Conservation (phyloP, 139 green algal genomes). For the Haematococcus sp. region DNA sequence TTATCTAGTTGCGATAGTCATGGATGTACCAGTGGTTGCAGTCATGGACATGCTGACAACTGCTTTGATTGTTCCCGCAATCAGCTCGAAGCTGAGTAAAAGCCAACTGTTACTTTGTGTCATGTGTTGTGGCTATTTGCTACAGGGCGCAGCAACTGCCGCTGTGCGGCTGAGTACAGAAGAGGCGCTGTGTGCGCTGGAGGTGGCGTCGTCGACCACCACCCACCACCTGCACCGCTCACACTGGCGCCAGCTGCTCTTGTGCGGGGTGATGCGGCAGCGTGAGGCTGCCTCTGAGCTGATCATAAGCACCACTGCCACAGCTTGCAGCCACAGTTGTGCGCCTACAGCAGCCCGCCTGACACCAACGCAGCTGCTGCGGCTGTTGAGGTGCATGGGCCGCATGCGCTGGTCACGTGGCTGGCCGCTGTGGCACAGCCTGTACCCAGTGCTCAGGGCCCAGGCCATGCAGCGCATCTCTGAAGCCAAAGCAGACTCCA, state of each 20-base stretch:
- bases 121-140: too few species aligned
- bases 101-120: too few species aligned
- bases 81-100: too few species aligned
- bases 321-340: background rate
- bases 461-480: too few species aligned
- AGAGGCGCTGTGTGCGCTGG: background rate
- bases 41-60: background rate
- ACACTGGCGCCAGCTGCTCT: background rate
- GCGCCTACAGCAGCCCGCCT: background rate
- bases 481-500: too few species aligned
- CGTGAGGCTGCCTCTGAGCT: too few species aligned
- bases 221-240: background rate
- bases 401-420: slow-evolving; percentile 3
- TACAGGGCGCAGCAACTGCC: background rate
- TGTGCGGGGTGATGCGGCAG: background rate
- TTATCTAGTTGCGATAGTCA: too few species aligned
- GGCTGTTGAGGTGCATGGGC: background rate
- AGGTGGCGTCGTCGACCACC: background rate
- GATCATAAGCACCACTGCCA: background rate
- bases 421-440: background rate
- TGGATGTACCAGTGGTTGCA: too few species aligned
- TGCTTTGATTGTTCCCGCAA: too few species aligned
- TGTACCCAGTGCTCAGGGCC: too few species aligned
- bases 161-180: background rate
- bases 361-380: background rate